phyloP scores from a whole-genome alignment of 495 filamentous ascomycete species.

The Xylaria scruposa region DNA sequence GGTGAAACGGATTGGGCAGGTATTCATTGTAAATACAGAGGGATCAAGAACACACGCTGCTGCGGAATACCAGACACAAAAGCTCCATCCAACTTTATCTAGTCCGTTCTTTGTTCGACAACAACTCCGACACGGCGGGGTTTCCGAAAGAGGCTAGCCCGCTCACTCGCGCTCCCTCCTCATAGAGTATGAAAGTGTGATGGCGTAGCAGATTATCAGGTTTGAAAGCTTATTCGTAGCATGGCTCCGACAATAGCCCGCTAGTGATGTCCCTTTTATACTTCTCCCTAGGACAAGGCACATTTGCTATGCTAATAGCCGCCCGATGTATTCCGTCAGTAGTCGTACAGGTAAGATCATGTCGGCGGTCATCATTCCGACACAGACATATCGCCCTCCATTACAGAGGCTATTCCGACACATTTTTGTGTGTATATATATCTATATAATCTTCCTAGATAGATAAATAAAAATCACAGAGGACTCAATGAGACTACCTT shows the following conservation, averaged over 20 bases:
- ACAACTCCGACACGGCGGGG: slow-evolving; percentile 16
- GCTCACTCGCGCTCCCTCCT: background rate
- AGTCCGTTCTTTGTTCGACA: background rate
- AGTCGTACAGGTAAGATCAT: background rate
- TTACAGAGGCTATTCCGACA: background rate
- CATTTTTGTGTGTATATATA: background rate
- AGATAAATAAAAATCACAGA: background rate
- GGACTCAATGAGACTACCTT: background rate
- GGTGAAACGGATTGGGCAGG: slow-evolving; percentile 2
- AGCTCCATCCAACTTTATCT: background rate
- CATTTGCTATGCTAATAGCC: background rate
- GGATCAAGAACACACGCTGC: background rate
- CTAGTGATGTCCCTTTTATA: background rate
- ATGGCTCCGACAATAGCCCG: background rate
- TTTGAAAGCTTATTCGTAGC: background rate
- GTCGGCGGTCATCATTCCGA: slow-evolving; percentile 12
- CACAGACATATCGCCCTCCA: slow-evolving; percentile 5
- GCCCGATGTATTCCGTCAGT: background rate
- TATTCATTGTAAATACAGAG: background rate
- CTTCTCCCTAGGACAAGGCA: background rate
- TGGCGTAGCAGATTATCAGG: background rate
- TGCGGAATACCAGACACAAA: background rate
- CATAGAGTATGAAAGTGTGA: background rate
- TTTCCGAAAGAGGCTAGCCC: slow-evolving; percentile 6
- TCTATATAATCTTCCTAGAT: background rate